Conservation (phyloP, 2,329 filamentous ascomycete genomes). For the Colletotrichum navitas region DNA sequence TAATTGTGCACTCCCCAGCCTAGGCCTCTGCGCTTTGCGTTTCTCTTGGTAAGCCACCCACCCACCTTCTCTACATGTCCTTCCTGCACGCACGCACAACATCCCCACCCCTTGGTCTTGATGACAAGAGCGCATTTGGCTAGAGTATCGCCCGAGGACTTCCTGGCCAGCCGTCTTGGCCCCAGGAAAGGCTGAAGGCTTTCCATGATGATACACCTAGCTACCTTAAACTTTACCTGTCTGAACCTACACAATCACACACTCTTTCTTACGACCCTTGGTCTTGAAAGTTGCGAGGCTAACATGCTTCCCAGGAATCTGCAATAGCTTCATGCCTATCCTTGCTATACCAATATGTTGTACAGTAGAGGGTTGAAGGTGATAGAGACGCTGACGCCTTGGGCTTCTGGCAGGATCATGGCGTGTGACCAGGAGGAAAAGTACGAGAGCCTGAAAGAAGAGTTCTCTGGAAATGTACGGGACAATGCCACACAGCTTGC, state of each 20-base stretch:
- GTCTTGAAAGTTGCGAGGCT: slow-evolving; percentile 37
- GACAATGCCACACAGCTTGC: slow-evolving; percentile 19
- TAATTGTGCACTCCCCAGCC: slow-evolving; percentile 43
- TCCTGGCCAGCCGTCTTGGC: slow-evolving; percentile 82
- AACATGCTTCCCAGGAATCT: slow-evolving; percentile 44
- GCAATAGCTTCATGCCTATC: slow-evolving; percentile 48
- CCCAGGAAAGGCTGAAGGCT: slow-evolving; percentile 68
- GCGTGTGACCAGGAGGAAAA: slow-evolving; percentile 95
- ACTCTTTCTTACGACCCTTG: slow-evolving; percentile 42
- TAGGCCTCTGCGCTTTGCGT: slow-evolving; percentile 28
- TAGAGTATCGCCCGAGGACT: slow-evolving; percentile 86
- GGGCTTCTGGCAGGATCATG: slow-evolving; percentile 75
- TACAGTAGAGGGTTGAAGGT: not conserved
- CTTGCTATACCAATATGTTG: slow-evolving; percentile 8
- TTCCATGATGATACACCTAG: slow-evolving; percentile 99
- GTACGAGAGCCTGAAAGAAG: slow-evolving; percentile 81
- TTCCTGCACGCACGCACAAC: slow-evolving; percentile 9
- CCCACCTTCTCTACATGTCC: slow-evolving; percentile 28
- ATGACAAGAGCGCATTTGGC: slow-evolving; percentile 99
- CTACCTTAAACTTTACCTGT: slow-evolving; percentile 90
- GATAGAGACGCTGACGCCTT: slow-evolving; percentile 30
- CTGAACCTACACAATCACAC: slow-evolving; percentile 70
- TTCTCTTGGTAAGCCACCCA: slow-evolving; percentile 54
- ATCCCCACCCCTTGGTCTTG: slow-evolving; percentile 64
- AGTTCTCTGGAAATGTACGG: slow-evolving; percentile 89